phyloP scores from a whole-genome alignment of 1,139 yeast genomes.

The Suhomyces bokatorum region DNA sequence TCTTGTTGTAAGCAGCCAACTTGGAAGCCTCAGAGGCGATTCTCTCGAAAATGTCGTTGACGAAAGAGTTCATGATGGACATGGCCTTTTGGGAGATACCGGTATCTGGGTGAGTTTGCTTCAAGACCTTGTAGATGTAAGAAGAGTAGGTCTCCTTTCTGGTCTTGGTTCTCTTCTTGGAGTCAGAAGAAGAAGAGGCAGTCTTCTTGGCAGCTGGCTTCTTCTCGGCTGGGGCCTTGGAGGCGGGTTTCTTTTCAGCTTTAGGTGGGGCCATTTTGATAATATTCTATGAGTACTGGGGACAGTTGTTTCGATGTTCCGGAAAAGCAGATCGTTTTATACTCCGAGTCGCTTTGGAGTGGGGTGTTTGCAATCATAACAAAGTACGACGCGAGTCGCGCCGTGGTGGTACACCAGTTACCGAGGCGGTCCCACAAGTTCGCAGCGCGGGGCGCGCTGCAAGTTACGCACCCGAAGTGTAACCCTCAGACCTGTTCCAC shows the following conservation, averaged over 20 bases:
- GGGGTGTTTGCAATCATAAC: slow-evolving; percentile 3
- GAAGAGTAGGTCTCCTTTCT: slow-evolving; percentile 99
- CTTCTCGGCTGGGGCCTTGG: slow-evolving; percentile 35
- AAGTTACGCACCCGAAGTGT: slow-evolving; percentile 2
- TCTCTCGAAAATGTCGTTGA: slow-evolving; percentile 93
- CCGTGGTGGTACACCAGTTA: not conserved
- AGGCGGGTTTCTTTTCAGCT: slow-evolving; percentile 34
- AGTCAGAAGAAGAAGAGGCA: slow-evolving; percentile 57
- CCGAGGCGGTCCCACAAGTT: not conserved
- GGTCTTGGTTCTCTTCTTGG: slow-evolving; percentile 93
- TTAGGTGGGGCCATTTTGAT: slow-evolving; percentile 30
- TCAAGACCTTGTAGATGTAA: slow-evolving; percentile 96
- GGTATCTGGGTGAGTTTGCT: slow-evolving; percentile 99
- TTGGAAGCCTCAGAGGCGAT: slow-evolving; percentile 98
- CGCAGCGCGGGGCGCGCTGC: not conserved
- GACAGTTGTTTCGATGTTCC: not conserved
- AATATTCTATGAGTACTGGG: slow-evolving; percentile 1
- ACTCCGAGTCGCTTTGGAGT: not conserved
- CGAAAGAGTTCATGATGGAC: slow-evolving; percentile 99
- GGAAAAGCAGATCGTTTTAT: slow-evolving; percentile 5
- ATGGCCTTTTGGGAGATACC: slow-evolving; percentile 99
- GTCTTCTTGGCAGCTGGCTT: slow-evolving; percentile 36
- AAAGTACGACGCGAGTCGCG: not conserved
- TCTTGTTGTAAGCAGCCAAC: slow-evolving; percentile 99
- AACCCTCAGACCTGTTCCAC: not conserved